phyloP scores from a whole-genome alignment of 176 grass and related monocot species.

The Poa pratensis region DNA sequence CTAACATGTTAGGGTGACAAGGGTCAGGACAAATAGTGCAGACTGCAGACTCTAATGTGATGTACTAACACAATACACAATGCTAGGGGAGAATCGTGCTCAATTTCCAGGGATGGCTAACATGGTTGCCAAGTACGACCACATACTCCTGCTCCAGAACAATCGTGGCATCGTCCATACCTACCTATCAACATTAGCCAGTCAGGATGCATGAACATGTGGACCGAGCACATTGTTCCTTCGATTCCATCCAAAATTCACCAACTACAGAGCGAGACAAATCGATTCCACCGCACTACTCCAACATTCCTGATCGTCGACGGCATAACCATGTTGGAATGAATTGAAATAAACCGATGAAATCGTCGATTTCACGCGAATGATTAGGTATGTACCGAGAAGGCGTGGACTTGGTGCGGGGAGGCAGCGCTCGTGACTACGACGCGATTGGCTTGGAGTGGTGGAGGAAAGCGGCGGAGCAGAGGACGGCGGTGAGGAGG shows the following conservation, averaged over 20 bases:
- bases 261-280: background rate
- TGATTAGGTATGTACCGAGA: constrained; percentile 40
- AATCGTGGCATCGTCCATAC: background rate
- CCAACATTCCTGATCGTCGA: background rate
- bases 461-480: constrained; percentile 77
- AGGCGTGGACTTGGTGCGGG: background rate
- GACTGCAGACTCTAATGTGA: background rate
- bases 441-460: constrained; percentile 63
- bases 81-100: background rate
- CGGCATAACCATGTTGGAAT: background rate
- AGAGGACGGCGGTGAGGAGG: constrained; percentile 75
- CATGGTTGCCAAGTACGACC: background rate
- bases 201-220: background rate
- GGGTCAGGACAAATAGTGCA: background rate
- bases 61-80: background rate
- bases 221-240: background rate
- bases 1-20: background rate
- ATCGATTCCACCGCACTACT: background rate
- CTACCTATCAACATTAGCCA: background rate
- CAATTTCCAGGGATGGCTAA: background rate
- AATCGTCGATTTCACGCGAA: background rate
- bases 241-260: constrained; percentile 31
- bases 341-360: constrained; percentile 12
- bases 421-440: constrained; percentile 22
- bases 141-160: background rate